A percentile compares a stretch with the other conserved stretches of the same genome.
phyloP scores from a whole-genome alignment of 257 asterid species.

The Petrea volubilis region DNA sequence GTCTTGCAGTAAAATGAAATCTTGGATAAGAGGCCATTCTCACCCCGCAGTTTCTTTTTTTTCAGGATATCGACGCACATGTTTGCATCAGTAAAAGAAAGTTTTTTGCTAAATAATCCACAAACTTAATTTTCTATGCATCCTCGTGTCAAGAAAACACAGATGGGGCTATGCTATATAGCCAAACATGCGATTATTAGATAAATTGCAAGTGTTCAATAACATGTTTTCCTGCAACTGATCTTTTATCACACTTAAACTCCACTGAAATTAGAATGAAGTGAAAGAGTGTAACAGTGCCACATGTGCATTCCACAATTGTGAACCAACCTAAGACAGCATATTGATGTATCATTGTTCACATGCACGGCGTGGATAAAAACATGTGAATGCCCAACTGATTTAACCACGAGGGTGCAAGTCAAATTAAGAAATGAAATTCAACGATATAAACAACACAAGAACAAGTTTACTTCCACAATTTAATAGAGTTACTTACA shows the following conservation, averaged over 20 bases:
- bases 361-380: background rate
- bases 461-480: background rate
- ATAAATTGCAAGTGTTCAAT: too few relatives aligned
- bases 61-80: too few relatives aligned
- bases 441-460: constrained; percentile 7
- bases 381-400: background rate
- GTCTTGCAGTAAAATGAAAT: background rate
- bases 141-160: too few relatives aligned
- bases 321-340: background rate
- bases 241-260: too few relatives aligned
- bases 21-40: background rate
- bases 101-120: too few relatives aligned
- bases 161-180: too few relatives aligned
- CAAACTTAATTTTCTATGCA: too few relatives aligned
- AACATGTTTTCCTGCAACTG: background rate
- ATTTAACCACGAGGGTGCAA: background rate
- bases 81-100: background rate
- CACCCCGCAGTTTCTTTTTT: background rate
- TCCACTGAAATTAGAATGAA: too few relatives aligned
- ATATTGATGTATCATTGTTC: background rate
- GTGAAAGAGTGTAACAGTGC: background rate
- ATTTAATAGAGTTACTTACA: constrained; percentile 45
- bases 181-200: background rate
- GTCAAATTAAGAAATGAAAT: background rate
- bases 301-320: background rate